phyloP scores from a whole-genome alignment of 495 filamentous ascomycete species.

The Lophiostoma macrostomum region DNA sequence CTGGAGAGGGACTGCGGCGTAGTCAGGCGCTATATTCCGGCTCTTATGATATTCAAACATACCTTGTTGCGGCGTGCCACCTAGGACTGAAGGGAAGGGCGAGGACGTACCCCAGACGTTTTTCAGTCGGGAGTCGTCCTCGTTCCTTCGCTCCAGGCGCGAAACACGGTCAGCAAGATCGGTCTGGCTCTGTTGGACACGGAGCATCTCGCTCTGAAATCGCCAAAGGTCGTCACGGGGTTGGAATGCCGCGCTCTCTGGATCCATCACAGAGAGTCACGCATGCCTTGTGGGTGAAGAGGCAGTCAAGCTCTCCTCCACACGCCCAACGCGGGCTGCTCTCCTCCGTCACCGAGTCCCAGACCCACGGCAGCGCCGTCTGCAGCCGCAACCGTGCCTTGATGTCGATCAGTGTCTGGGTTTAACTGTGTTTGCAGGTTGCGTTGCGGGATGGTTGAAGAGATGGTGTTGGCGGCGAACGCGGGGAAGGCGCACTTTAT shows the following conservation, averaged over 20 bases:
- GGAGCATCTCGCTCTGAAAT: constrained; percentile 82
- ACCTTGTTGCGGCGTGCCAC: constrained; percentile 74
- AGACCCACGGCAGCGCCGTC: constrained; percentile 29
- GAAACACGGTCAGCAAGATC: constrained; percentile 78
- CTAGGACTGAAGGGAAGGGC: constrained; percentile 72
- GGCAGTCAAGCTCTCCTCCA: constrained; percentile 2
- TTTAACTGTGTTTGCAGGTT: background rate
- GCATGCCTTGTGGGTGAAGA: constrained; percentile 22
- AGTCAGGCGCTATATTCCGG: background rate
- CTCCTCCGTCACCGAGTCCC: constrained; percentile 24
- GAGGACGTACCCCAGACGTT: constrained; percentile 79
- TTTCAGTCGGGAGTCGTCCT: constrained; percentile 76
- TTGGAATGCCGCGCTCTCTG: constrained; percentile 57
- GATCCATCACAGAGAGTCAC: constrained; percentile 53
- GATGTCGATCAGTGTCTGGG: constrained; percentile 1
- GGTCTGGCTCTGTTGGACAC: constrained; percentile 71
- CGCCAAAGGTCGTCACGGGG: constrained; percentile 79
- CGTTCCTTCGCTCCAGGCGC: constrained; percentile 76
- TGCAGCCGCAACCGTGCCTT: constrained; percentile 7
- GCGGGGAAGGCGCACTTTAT: too few species aligned
- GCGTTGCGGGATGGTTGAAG: background rate
- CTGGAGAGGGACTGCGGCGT: constrained; percentile 61
- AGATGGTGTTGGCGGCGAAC: background rate
- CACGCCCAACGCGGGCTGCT: constrained; percentile 11
- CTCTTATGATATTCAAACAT: constrained; percentile 29